Conservation (phyloP, 2,329 filamentous ascomycete genomes). For the Magnaporthiopsis incrustans region DNA sequence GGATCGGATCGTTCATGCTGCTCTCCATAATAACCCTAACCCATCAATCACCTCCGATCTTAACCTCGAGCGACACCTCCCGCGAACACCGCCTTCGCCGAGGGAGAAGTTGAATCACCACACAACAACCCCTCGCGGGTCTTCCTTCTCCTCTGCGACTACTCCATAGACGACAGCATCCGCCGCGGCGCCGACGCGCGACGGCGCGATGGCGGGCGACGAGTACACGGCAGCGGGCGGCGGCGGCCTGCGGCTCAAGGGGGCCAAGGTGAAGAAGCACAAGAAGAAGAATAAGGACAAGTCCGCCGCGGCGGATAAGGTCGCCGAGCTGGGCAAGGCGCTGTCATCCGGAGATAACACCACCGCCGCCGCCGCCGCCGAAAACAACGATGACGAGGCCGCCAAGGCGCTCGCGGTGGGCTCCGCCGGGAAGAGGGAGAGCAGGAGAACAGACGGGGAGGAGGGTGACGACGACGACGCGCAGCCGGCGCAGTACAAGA, state of each 20-base stretch:
- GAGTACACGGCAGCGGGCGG: slow-evolving; percentile 63
- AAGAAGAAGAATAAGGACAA: slow-evolving; percentile 56
- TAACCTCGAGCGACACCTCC: neutral
- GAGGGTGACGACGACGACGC: neutral
- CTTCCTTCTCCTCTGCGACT: too few relatives aligned
- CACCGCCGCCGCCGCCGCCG: slow-evolving; percentile 5
- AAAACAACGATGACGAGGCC: slow-evolving; percentile 15
- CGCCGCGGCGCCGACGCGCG: neutral
- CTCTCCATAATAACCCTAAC: neutral
- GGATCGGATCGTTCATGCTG: too few relatives aligned
- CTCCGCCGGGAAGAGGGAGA: slow-evolving; percentile 14
- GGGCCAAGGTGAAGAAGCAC: slow-evolving; percentile 54
- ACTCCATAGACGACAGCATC: neutral
- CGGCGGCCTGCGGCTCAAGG: slow-evolving; percentile 81
- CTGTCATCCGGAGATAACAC: slow-evolving; percentile 20
- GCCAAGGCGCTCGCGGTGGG: slow-evolving; percentile 16
- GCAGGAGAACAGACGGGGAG: slow-evolving; percentile 23
- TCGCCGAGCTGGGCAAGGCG: slow-evolving; percentile 38
- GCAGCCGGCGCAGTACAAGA: slow-evolving; percentile 47
- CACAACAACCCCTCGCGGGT: too few relatives aligned
- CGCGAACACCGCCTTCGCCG: neutral
- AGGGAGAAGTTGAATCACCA: neutral
- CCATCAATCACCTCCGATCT: neutral
- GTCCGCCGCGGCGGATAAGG: slow-evolving; percentile 23
- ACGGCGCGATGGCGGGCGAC: slow-evolving; percentile 69